A percentile compares a stretch with the other conserved stretches of the same genome.
These are phyloP conservation scores for Russula sp. DNA, from an alignment of 768 basidiomycete species.

Conservation along the genomic window DNA sequence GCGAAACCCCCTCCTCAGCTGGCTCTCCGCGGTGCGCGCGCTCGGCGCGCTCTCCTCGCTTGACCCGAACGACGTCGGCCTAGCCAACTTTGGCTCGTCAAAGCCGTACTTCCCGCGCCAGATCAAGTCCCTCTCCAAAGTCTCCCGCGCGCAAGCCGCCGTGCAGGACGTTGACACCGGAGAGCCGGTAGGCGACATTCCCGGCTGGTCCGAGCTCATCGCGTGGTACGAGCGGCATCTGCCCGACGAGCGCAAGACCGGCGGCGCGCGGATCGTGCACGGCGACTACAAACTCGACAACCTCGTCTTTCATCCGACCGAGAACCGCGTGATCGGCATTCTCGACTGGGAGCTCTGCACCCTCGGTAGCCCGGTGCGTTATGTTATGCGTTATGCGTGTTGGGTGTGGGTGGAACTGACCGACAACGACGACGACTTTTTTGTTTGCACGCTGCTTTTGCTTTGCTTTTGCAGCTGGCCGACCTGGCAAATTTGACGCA, in stretches of 20 bases:
- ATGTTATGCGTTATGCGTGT: conserved; percentile 21
- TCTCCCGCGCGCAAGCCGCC: conserved; percentile 73
- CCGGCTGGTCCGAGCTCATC: conserved; percentile 62
- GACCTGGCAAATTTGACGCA: conserved; percentile 88
- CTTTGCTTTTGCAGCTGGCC: conserved; percentile 62
- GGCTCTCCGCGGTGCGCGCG: conserved; percentile 67
- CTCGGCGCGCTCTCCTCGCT: conserved; percentile 64
- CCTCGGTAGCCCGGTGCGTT: conserved; percentile 81
- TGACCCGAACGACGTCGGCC: conserved; percentile 55
- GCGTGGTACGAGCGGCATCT: conserved; percentile 68
- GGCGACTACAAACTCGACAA: conserved; percentile 99
- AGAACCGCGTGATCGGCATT: conserved; percentile 90
- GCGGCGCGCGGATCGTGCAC: conserved; percentile 85
- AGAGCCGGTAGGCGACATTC: conserved; percentile 59
- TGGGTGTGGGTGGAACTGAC: not conserved
- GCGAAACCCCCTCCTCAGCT: conserved; percentile 38
- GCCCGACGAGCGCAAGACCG: conserved; percentile 69
- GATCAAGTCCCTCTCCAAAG: conserved; percentile 74
- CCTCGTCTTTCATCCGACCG: conserved; percentile 85
- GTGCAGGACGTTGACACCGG: conserved; percentile 59
- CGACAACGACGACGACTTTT: not conserved
- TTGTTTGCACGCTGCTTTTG: too few relatives aligned
- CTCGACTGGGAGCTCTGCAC: conserved; percentile 98
- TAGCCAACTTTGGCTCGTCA: conserved; percentile 62
- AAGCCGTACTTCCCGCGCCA: conserved; percentile 90